These are phyloP conservation scores for Apiospora saccharicola DNA, from an alignment of 2,329 filamentous ascomycete species.

Conservation along the genomic window DNA sequence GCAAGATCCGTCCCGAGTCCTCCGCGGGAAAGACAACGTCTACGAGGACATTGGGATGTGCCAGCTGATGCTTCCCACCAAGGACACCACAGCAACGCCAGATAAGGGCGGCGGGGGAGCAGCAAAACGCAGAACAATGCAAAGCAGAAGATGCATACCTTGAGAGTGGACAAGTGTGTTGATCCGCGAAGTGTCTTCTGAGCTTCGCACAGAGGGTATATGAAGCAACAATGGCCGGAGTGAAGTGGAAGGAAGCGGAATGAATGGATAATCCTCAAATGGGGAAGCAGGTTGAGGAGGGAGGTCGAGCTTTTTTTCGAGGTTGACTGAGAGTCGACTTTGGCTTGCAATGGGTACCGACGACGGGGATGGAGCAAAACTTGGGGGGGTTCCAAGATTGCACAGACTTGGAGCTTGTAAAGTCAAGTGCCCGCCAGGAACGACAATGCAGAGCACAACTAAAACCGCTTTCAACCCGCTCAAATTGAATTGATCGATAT, in stretches of 20 bases:
- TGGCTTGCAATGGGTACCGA: constrained; percentile 22
- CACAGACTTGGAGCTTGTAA: constrained; percentile 25
- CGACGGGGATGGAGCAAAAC: constrained; percentile 22
- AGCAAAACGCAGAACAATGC: constrained; percentile 2
- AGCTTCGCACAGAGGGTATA: constrained; percentile 21
- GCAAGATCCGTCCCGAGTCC: constrained; percentile 3
- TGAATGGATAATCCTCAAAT: constrained; percentile 23
- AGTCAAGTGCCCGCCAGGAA: constrained; percentile 27
- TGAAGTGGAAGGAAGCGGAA: constrained; percentile 14
- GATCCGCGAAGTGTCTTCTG: constrained; percentile 7
- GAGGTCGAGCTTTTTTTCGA: constrained; percentile 25
- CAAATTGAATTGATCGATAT: constrained; percentile 15
- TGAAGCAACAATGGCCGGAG: constrained; percentile 13
- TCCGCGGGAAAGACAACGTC: not conserved
- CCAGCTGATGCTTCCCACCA: constrained; percentile 11
- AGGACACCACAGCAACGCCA: constrained; percentile 5
- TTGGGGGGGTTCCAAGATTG: constrained; percentile 24
- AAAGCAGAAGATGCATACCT: constrained; percentile 22
- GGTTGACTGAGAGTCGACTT: constrained; percentile 18
- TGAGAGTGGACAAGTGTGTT: constrained; percentile 4
- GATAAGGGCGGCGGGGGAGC: not conserved
- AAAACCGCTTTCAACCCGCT: not conserved
- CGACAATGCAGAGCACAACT: constrained; percentile 22
- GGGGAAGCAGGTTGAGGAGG: constrained; percentile 21
- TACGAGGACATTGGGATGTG: not conserved